A percentile compares a stretch with the other conserved stretches of the same genome.
phyloP scores from a whole-genome alignment of 805 yeast genomes.

The Debaryomyces maramus region DNA sequence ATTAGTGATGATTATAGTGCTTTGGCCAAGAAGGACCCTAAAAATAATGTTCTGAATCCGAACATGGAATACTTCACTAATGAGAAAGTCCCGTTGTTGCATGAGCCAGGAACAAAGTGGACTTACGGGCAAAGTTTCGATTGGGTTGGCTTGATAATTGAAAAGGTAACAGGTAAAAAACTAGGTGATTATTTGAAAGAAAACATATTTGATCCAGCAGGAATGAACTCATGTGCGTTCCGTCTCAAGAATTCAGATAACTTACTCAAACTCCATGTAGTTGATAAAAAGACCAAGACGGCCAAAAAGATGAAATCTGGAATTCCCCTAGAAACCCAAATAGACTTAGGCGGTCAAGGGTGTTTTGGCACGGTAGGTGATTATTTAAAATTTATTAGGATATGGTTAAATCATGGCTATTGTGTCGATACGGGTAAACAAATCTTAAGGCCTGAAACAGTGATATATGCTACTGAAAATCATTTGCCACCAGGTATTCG shows the following conservation, averaged over 20 bases:
- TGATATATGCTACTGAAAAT: constrained; percentile 30
- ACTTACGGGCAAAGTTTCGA: constrained; percentile 39
- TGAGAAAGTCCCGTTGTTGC: constrained; percentile 25
- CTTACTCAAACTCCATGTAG: constrained; percentile 15
- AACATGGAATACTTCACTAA: constrained; percentile 23
- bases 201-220: constrained; percentile 33
- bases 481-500: constrained; percentile 32
- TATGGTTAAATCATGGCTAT: constrained; percentile 40
- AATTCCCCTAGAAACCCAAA: constrained; percentile 19
- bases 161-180: constrained; percentile 30
- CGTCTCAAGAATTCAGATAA: constrained; percentile 15
- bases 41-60: constrained; percentile 21
- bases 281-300: constrained; percentile 14
- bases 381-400: constrained; percentile 37
- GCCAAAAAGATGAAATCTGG: constrained; percentile 12
- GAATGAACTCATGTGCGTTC: constrained; percentile 31
- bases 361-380: constrained; percentile 38
- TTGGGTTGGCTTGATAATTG: constrained; percentile 39
- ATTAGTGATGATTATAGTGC: constrained; percentile 27
- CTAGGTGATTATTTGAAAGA: constrained; percentile 33
- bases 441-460: constrained; percentile 28
- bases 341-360: constrained; percentile 49
- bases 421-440: constrained; percentile 38
- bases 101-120: constrained; percentile 42
- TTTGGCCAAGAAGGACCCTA: constrained; percentile 19